A percentile compares a stretch with the other conserved stretches of the same genome.
Conservation (phyloP, 768 basidiomycete genomes). For the Sutorius australiensis region DNA sequence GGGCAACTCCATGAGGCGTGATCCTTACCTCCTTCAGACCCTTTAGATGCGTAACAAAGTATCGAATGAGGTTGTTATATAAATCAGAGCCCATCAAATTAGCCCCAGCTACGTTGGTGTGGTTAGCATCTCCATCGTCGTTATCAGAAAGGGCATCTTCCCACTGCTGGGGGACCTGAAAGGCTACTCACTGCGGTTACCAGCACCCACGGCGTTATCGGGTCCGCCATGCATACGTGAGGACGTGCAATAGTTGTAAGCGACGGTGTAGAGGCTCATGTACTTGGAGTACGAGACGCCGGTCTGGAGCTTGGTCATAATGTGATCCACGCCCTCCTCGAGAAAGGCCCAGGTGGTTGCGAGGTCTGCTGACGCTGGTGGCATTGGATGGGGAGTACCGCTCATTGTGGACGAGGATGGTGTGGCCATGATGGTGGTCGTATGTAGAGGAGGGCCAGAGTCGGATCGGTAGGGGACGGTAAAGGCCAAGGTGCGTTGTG, state of each 20-base stretch:
- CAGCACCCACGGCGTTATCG: slow-evolving; percentile 31
- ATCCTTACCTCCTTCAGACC: slow-evolving; percentile 54
- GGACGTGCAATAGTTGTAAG: slow-evolving; percentile 97
- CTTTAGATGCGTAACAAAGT: slow-evolving; percentile 82
- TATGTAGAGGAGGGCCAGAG: slow-evolving; percentile 15
- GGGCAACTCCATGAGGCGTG: slow-evolving; percentile 19
- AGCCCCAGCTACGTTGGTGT: slow-evolving; percentile 63
- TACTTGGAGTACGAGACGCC: slow-evolving; percentile 89
- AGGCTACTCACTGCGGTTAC: slow-evolving; percentile 53
- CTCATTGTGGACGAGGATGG: slow-evolving; percentile 29
- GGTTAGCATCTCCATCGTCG: slow-evolving; percentile 18
- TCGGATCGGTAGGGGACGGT: slow-evolving; percentile 11
- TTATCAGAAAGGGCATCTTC: slow-evolving; percentile 25
- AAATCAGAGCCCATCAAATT: slow-evolving; percentile 97
- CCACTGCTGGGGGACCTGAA: slow-evolving; percentile 9
- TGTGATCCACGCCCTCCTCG: slow-evolving; percentile 83
- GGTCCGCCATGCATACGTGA: slow-evolving; percentile 65
- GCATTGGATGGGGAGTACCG: slow-evolving; percentile 48
- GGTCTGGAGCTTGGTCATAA: slow-evolving; percentile 87
- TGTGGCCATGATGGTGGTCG: slow-evolving; percentile 32
- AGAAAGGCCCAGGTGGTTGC: slow-evolving; percentile 86
- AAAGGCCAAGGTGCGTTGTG: slow-evolving; percentile 26
- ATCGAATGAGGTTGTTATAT: slow-evolving; percentile 90
- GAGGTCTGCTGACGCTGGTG: slow-evolving; percentile 64
- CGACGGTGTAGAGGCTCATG: slow-evolving; percentile 85